Conservation (phyloP, 768 basidiomycete species). For the Amanita jacksonii region DNA sequence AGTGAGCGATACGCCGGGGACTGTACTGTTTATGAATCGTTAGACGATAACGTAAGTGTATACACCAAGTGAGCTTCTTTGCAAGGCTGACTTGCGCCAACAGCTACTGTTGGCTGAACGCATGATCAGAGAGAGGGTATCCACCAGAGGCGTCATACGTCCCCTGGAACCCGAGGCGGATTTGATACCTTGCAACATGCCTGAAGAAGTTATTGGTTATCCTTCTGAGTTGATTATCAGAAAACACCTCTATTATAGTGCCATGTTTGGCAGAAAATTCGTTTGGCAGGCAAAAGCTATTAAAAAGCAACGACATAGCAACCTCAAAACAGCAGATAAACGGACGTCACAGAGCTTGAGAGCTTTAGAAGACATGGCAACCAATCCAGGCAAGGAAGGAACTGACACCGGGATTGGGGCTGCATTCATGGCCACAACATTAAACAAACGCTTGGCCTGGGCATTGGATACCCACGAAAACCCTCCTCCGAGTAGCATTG, state of each 20-base stretch:
- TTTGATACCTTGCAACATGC: conserved; percentile 56
- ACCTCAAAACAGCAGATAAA: conserved; percentile 53
- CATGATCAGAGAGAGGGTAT: conserved; percentile 91
- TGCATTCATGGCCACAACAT: background rate
- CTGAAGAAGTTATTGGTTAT: conserved; percentile 57
- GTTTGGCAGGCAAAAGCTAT: conserved; percentile 42
- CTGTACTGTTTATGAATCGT: conserved; percentile 39
- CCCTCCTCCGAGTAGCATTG: conserved; percentile 89
- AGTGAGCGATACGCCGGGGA: conserved; percentile 49
- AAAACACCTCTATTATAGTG: conserved; percentile 62
- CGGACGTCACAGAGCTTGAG: conserved; percentile 49
- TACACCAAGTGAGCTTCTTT: background rate
- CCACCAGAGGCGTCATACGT: conserved; percentile 70
- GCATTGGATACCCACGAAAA: conserved; percentile 68
- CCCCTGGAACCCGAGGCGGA: conserved; percentile 65
- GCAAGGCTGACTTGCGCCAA: conserved; percentile 7
- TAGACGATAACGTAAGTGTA: conserved; percentile 25
- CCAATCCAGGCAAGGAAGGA: conserved; percentile 16
- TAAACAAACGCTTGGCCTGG: conserved; percentile 64
- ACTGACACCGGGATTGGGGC: conserved; percentile 11
- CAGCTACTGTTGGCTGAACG: conserved; percentile 31
- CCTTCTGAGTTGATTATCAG: conserved; percentile 66
- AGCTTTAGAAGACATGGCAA: conserved; percentile 33
- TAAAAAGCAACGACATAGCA: conserved; percentile 56
- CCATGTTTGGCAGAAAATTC: conserved; percentile 61